phyloP scores from a whole-genome alignment of 2,329 filamentous ascomycete genomes.

The Sporothrix pseudoabietina region DNA sequence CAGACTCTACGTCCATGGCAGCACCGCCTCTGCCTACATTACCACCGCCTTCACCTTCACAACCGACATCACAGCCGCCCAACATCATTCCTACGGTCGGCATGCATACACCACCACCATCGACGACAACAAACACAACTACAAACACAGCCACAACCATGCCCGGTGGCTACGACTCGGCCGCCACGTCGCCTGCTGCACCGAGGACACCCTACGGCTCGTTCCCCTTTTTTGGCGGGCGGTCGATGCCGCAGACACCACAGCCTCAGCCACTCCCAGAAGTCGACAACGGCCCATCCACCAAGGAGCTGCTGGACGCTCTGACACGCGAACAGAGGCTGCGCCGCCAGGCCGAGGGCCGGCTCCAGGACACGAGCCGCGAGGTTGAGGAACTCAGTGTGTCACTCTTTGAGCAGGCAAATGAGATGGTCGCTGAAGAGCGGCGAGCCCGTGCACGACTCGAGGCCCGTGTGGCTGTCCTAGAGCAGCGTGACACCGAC shows the following conservation, averaged over 20 bases:
- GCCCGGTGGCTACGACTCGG: constrained; percentile 32
- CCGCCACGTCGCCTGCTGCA: constrained; percentile 32
- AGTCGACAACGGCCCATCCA: constrained; percentile 34
- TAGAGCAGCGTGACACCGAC: constrained; percentile 71
- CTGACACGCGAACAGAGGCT: constrained; percentile 67
- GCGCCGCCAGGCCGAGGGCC: constrained; percentile 68
- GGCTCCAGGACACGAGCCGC: constrained; percentile 64
- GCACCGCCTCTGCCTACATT: constrained; percentile 20
- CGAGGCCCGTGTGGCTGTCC: constrained; percentile 67
- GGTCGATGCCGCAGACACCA: constrained; percentile 14
- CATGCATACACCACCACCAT: constrained; percentile 30
- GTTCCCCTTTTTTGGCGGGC: constrained; percentile 24
- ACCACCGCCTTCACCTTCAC: constrained; percentile 32
- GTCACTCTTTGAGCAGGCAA: constrained; percentile 77
- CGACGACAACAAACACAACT: constrained; percentile 23
- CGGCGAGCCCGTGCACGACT: constrained; percentile 69
- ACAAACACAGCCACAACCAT: constrained; percentile 1
- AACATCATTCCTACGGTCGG: neutral
- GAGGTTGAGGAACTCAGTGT: constrained; percentile 80
- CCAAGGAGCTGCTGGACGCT: constrained; percentile 61
- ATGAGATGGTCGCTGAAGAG: constrained; percentile 83
- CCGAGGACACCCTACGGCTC: constrained; percentile 28
- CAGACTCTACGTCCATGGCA: constrained; percentile 36
- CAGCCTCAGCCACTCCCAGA: constrained; percentile 28
- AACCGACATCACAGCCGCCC: constrained; percentile 31